Evolutionary conservation across 805 yeast species (phyloP), one percentile per base, ranked within the genome.

Genomic region (Saccharomycopsis amapae): DNA sequence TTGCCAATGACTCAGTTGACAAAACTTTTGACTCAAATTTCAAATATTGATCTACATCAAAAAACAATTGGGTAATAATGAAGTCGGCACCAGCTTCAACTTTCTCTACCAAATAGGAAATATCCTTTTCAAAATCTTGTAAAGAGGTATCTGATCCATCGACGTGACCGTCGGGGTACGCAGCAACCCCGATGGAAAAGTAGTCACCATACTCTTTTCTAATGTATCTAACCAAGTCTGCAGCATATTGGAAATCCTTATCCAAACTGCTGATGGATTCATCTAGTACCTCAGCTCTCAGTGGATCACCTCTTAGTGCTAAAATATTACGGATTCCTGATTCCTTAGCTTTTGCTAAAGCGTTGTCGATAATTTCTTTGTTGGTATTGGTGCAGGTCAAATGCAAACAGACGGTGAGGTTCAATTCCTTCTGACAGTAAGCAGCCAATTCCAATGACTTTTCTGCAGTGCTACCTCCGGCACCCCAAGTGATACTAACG

Each of bases 401-500:
- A 62, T 93, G 99, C 67, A 94, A 72, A 54, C 96, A 89, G 0
- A 96, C 87, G 3, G 96, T 87, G n/a, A 90, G 65, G 2, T 82
- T 81, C 48, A 89, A 69, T 40, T 81, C 86, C 38, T 73, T 66
- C 56, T 84, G 86, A 55, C 94, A 82, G 2, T 85, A 73, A 20
- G 76, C 68, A 1, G 96, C 96, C 48, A 93, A 69, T 37, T 85
- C 90, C 48, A 93, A 63, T 0, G 96, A 85, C 66, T 87, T 88
- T 40, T 77, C 82, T 39, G 90, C 78, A 7, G 97, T 87, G 4
- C 95, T 79, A 2, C 98, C 98, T 34, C 97, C 97, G 4, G 98
- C 97, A 28, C 97, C 98, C 97, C 97, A 93, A 0, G 99, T 93
- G 12, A 93, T 83, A 2, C 96, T 86, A 45, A 90, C 81, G 61